phyloP scores from a whole-genome alignment of 2,329 filamentous ascomycete species.

The Aspergillus oerlinghausenensis region DNA sequence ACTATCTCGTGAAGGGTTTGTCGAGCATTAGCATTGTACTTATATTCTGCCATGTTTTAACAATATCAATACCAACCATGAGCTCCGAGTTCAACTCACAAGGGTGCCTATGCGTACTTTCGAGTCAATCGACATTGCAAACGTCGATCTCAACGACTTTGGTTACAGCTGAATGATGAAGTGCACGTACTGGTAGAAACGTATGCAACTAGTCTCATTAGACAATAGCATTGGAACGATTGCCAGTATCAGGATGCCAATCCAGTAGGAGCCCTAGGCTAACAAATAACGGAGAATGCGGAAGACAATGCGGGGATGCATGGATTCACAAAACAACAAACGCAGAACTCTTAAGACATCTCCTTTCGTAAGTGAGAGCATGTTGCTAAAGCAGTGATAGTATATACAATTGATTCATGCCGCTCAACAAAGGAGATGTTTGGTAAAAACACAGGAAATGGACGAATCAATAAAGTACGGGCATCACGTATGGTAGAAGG shows the following conservation, averaged over 20 bases:
- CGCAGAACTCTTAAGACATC: not conserved
- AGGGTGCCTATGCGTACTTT: not conserved
- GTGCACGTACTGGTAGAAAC: not conserved
- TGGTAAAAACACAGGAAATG: conserved; percentile 1
- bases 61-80: not conserved
- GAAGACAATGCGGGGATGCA: not conserved
- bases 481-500: not conserved
- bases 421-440: not conserved
- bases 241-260: not conserved
- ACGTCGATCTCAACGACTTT: not conserved
- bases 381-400: not conserved
- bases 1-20: not conserved
- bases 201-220: not conserved
- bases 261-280: not conserved
- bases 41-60: conserved; percentile 4
- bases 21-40: conserved; percentile 4
- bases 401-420: conserved; percentile 1
- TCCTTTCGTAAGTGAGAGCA: conserved; percentile 6
- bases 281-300: not conserved
- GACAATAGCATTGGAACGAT: not conserved
- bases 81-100: not conserved
- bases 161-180: no score
- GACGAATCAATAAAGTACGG: conserved; percentile 3
- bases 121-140: not conserved
- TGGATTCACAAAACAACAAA: not conserved